These are phyloP conservation scores for Blastocystis sp. DNA, from an alignment of 352 stramenopile genomes.

Conservation along the genomic window DNA sequence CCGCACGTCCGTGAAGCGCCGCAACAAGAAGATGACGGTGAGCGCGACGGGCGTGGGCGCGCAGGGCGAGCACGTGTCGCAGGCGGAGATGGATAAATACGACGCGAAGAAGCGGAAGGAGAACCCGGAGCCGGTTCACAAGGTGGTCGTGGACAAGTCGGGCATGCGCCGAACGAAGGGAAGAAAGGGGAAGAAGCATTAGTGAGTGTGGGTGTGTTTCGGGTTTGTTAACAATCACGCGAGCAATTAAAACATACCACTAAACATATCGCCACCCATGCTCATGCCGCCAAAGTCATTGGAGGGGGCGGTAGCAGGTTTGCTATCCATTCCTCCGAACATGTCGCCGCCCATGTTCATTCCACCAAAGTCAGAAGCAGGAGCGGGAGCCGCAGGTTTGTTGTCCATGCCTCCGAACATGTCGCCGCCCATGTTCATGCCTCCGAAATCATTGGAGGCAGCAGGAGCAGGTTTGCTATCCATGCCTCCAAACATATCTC, in stretches of 20 bases:
- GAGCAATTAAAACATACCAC: constrained; percentile 42
- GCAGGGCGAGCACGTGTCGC: constrained; percentile 61
- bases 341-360: constrained; percentile 62
- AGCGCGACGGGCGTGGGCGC: constrained; percentile 54
- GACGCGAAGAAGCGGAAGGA: constrained; percentile 64
- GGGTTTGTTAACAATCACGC: constrained; percentile 52
- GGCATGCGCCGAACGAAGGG: constrained; percentile 44
- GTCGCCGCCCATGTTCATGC: constrained; percentile 34
- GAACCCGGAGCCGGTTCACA: constrained; percentile 23
- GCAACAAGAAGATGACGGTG: constrained; percentile 56
- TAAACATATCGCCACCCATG: constrained; percentile 60
- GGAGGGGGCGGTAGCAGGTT: background rate
- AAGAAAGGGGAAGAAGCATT: constrained; percentile 35
- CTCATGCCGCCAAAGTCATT: constrained; percentile 19
- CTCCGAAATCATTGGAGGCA: constrained; percentile 36
- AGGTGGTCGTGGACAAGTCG: constrained; percentile 59
- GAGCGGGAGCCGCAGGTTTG: background rate
- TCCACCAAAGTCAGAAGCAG: constrained; percentile 1
- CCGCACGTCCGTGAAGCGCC: constrained; percentile 7
- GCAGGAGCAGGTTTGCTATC: constrained; percentile 28
- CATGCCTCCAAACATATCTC: constrained; percentile 49
- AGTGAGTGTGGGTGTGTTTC: background rate
- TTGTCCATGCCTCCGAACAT: constrained; percentile 58
- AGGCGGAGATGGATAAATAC: constrained; percentile 66
- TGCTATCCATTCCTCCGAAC: constrained; percentile 67